Evolutionary conservation across 371 early-diverging fungal species (phyloP), one percentile per base, ranked within the genome.

Genomic region (Ordospora colligata): DNA sequence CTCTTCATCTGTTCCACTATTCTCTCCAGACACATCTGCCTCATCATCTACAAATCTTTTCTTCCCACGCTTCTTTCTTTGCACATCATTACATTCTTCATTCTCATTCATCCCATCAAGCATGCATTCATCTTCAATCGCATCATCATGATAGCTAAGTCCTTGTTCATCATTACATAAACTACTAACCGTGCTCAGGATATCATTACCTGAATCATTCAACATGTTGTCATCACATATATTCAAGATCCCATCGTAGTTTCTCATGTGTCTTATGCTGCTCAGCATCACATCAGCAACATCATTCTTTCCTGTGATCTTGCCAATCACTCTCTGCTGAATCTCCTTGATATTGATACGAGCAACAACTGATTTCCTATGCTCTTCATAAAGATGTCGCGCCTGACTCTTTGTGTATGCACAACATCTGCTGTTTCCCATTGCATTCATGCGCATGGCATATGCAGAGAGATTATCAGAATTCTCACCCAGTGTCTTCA

Each of bases 31-130:
- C 14, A 21, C 17, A 6, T 32, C 9, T 17, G 69, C 69, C 17
- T 68, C 69, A n/a, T 47, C 9, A 32, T 68, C 69, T 40, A 68
- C 52, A 25, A 68, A 68, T 11, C 49, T 52, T 9, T 65, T 22
- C 23, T 49, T 49, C 49, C n/a, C 4, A 49, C n/a, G 49, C 49
- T 7, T 49, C 49, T 21, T 49, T 49, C 4, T 17, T 49, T 49
- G n/a, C 7, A 49, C 21, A 21, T 49, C 7, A 32, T 21, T 7
- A 49, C 4, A 7, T 4, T 49, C n/a, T 1, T 7, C 21, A 21
- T 32, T 32, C 32, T 2, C 5, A 32, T 32, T 1, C 32, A 32
- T 32, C 32, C 32, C 32, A 5, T 5, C 32, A 32, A 32, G 32
- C 32, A 32, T 32, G 32, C 32, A 2, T 32, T 5, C 32, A 5